phyloP scores from a whole-genome alignment of 257 asterid species.

The Solanum rostratum region DNA sequence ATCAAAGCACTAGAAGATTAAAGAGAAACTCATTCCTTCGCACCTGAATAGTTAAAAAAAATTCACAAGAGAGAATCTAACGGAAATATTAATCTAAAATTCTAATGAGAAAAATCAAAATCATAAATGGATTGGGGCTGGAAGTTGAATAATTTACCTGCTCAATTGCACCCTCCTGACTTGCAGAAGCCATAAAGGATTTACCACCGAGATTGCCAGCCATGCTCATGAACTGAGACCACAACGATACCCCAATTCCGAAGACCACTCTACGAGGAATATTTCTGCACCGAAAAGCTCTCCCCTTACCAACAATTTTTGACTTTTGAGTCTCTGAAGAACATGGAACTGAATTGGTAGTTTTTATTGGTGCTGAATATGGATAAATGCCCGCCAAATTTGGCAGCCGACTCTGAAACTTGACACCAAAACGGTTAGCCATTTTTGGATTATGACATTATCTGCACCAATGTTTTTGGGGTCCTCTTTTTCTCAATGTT shows the following conservation, averaged over 20 bases:
- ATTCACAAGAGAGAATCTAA: background rate
- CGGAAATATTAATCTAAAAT: background rate
- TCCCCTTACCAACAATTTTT: background rate
- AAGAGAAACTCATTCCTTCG: background rate
- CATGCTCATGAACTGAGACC: slow-evolving; percentile 53
- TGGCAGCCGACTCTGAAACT: slow-evolving; percentile 20
- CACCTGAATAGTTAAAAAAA: background rate
- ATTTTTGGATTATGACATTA: slow-evolving; percentile 8
- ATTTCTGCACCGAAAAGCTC: slow-evolving; percentile 14
- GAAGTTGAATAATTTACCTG: slow-evolving; percentile 27
- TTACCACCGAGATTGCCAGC: slow-evolving; percentile 30
- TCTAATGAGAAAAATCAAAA: background rate
- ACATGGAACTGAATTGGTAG: slow-evolving; percentile 7
- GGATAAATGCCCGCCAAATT: slow-evolving; percentile 16
- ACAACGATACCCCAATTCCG: slow-evolving; percentile 54
- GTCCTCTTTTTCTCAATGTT: background rate
- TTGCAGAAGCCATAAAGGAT: slow-evolving; percentile 73
- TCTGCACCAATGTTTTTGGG: background rate
- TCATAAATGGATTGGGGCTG: background rate
- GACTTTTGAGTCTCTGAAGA: slow-evolving; percentile 7
- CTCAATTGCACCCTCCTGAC: slow-evolving; percentile 49
- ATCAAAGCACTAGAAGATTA: background rate
- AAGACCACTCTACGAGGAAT: slow-evolving; percentile 48
- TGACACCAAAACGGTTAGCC: slow-evolving; percentile 30
- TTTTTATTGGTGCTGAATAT: slow-evolving; percentile 8